Evolutionary conservation across 2,329 filamentous ascomycete genomes (phyloP).

Genomic region (Colletotrichum orchidophilum): DNA sequence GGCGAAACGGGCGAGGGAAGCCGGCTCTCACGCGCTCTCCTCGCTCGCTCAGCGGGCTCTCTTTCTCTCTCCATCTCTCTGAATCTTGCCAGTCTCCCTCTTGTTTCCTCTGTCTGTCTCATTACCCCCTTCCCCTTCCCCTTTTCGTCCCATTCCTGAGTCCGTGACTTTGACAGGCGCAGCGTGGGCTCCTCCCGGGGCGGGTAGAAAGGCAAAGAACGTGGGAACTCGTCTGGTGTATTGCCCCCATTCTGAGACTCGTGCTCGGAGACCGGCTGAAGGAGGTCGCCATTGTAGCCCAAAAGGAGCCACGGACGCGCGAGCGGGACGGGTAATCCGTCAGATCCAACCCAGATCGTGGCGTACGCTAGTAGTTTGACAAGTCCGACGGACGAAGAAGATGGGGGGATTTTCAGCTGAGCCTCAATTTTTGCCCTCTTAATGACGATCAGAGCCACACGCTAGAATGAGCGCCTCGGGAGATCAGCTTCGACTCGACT

Average conservation of each 20-base stretch:
- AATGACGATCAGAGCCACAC: slow-evolving; percentile 18
- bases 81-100: not conserved
- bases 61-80: not conserved
- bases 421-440: slow-evolving; percentile 1
- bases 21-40: not conserved
- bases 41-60: too few species aligned
- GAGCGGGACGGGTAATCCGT: not conserved
- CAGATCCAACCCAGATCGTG: not conserved
- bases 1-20: not conserved
- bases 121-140: not conserved
- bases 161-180: slow-evolving; percentile 27
- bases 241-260: not conserved
- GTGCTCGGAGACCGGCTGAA: slow-evolving; percentile 20
- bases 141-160: slow-evolving; percentile 26
- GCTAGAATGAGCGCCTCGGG: not conserved
- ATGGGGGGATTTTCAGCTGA: not conserved
- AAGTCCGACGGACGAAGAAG: slow-evolving; percentile 1
- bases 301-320: slow-evolving; percentile 7
- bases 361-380: not conserved
- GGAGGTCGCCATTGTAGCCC: slow-evolving; percentile 8
- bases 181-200: not conserved
- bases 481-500: not conserved
- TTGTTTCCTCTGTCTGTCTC: not conserved
- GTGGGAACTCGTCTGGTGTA: slow-evolving; percentile 22
- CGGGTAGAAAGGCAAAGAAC: slow-evolving; percentile 10